These are phyloP conservation scores for Cercospora berteroae DNA, from an alignment of 2,329 filamentous ascomycete genomes.

Conservation along the genomic window DNA sequence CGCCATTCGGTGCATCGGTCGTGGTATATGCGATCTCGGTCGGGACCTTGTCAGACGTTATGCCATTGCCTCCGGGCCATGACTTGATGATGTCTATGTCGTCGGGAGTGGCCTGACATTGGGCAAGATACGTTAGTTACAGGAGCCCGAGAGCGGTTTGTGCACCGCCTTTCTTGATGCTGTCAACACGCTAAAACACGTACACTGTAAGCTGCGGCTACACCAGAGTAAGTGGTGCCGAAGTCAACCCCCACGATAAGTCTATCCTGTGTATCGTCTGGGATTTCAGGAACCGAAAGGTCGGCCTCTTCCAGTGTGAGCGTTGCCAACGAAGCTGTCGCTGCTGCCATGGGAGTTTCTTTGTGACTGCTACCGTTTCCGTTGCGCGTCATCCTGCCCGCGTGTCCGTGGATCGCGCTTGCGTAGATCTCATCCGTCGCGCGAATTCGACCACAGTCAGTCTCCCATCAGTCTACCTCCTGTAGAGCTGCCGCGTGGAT, in stretches of 20 bases:
- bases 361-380: conserved; percentile 17
- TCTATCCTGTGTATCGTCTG: conserved; percentile 49
- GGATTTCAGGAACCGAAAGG: conserved; percentile 10
- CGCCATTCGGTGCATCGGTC: conserved; percentile 25
- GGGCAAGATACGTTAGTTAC: neutral
- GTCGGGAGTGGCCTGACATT: conserved; percentile 58
- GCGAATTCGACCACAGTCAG: neutral
- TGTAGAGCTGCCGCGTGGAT: neutral
- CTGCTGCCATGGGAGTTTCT: conserved; percentile 13
- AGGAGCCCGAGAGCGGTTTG: neutral
- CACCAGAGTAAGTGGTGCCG: conserved; percentile 81
- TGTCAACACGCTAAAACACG: neutral
- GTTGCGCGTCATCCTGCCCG: conserved; percentile 19
- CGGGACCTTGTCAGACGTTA: conserved; percentile 84
- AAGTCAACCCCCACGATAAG: conserved; percentile 79
- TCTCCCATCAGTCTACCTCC: neutral
- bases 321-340: conserved; percentile 3
- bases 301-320: conserved; percentile 19
- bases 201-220: conserved; percentile 42
- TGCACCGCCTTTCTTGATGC: neutral
- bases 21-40: conserved; percentile 70
- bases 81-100: conserved; percentile 80
- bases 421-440: neutral
- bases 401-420: neutral
- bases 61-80: conserved; percentile 80